Evolutionary conservation across 2,329 filamentous ascomycete genomes (phyloP).

Genomic region (Curvularia verruculosa): DNA sequence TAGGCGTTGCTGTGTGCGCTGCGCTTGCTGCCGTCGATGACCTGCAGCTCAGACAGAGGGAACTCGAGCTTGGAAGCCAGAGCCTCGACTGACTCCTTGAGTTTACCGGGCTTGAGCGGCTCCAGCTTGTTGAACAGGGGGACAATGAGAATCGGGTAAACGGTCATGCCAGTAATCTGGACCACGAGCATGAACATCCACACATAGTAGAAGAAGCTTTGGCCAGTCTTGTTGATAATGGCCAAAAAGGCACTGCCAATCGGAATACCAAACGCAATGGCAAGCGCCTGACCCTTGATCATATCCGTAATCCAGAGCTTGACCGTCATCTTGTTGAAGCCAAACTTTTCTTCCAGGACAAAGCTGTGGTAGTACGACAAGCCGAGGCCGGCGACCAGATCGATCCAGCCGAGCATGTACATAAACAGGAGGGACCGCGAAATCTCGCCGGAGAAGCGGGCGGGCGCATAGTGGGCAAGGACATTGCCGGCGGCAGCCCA

Average conservation of each 20-base stretch:
- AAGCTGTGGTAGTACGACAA: conserved; percentile 91
- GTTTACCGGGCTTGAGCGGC: conserved; percentile 81
- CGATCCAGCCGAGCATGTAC: conserved; percentile 81
- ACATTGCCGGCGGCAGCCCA: conserved; percentile 82
- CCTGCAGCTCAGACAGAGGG: conserved; percentile 88
- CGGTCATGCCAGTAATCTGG: conserved; percentile 92
- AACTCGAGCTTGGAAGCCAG: conserved; percentile 86
- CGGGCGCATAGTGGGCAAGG: conserved; percentile 75
- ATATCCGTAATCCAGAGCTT: conserved; percentile 88
- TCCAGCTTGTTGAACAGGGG: conserved; percentile 98
- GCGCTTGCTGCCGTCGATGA: conserved; percentile 91
- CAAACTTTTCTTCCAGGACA: conserved; percentile 93
- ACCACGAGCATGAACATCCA: conserved; percentile 91
- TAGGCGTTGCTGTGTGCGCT: conserved; percentile 90
- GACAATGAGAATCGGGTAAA: conserved; percentile 92
- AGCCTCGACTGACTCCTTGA: conserved; percentile 87
- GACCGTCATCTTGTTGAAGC: conserved; percentile 98
- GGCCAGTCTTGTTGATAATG: conserved; percentile 93
- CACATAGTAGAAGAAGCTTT: conserved; percentile 96
- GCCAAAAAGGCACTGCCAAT: conserved; percentile 90
- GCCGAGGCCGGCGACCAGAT: conserved; percentile 79
- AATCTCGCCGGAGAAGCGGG: conserved; percentile 87
- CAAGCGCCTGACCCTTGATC: conserved; percentile 86
- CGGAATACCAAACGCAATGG: conserved; percentile 79
- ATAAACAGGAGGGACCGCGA: conserved; percentile 92